Base-by-base conservation (phyloP, 108 stramenopile genomes). In the Cyclotella choctawhatcheeana region DNA sequence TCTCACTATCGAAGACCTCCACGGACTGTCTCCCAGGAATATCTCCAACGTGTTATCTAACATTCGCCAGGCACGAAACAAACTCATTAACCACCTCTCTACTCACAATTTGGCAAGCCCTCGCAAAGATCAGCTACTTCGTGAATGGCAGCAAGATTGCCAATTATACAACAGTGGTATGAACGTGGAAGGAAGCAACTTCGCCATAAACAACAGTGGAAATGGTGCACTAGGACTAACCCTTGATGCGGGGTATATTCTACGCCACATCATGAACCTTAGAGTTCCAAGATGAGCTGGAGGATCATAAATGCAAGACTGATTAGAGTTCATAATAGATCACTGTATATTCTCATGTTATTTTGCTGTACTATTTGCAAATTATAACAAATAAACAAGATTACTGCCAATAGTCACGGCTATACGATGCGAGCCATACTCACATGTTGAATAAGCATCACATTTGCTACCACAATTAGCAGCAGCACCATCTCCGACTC, bases 401-500 rank as follows among this genome's bases (percentile, higher is more conserved):
- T n/a, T n/a, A n/a, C n/a, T n/a, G n/a, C 94, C 94, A 24, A 95
- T 80, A 10, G 94, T 95, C 43, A 92, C 91, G 24, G 90, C 91
- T 17, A 95, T 89, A 33, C 91, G 91, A 33, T 47, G n/a, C n/a
- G n/a, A n/a, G n/a, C n/a, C n/a, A n/a, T n/a, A n/a, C n/a, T n/a
- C n/a, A n/a, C n/a, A n/a, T n/a, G n/a, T 26, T n/a, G 58, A 14
- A 2, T 64, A 30, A 5, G 67, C 54, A 35, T 72, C 64, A 51
- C 91, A 92, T 64, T 92, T 92, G 65, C 85, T 86, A 16, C 93
- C 93, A 66, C 92, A 71, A 66, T 95, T 95, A 44, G 93, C 93
- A 67, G 89, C 89, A 21, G 90, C 93, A 10, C 93, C 93, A 62
- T 95, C 93, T 3, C 89, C 93, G 55, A 90, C 52, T n/a, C 93